Evolutionary conservation across 306 rosid genomes (phyloP), one percentile per base, ranked within the genome.

Genomic region (Castanea mollissima): DNA sequence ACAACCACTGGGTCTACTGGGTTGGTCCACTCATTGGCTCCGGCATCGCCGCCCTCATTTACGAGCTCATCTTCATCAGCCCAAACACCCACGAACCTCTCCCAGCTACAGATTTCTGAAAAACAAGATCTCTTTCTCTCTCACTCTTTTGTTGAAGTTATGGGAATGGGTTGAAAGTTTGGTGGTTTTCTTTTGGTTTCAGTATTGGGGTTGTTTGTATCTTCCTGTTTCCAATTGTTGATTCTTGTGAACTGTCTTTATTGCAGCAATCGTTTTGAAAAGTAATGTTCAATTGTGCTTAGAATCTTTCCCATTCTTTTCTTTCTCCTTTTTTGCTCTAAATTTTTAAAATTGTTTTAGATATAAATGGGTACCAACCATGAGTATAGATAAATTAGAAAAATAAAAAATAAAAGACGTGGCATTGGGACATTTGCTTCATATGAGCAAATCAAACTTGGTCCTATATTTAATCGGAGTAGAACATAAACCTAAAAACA

Each of bases 1-100:
- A 54, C 16, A 81, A 82, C 83, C 97, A 92, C 62, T 92, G 97
- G 97, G 95, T 92, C 76, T 87, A 92, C 78, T 92, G 95, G 97
- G 72, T 71, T 1, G 97, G 97, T 29, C 95, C 96, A 41, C 78
- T 90, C 62, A 11, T 89, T 2, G 92, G 96, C 9, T 82, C 92
- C 0, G 92, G 78, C 49, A 85, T 92, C 57, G 95, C 96, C 14
- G 95, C 91, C 64, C 9, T 88, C 56, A 83, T 90, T 15, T 87
- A 87, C 35, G 90, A 92, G 79, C 54, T 27, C 69, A 71, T 88
- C 79, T 91, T 89, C 88, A 92, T 92, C 59, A 62, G 46, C 85
- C 91, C 81, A 44, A 46, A 25, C 86, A 84, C 91, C 31, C 90
- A 89, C 57, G 91, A 91, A 71, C 89, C 81, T 35, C 82, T 90